Conservation (phyloP, 805 yeast genomes). For the Kodamaea hsintzibuensis region DNA sequence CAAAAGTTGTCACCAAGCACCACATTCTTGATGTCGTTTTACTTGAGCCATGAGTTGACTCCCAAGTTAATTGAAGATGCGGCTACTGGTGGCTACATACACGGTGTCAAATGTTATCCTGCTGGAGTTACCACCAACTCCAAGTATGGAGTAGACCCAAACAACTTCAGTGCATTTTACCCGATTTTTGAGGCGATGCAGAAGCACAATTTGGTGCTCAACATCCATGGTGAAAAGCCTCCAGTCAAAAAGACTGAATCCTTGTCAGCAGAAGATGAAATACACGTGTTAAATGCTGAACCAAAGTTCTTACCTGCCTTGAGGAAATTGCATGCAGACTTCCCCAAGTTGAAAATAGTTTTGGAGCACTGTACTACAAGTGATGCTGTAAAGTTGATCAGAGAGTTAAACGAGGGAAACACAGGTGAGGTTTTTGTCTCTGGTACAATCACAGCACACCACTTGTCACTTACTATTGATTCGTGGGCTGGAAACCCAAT, state of each 20-base stretch:
- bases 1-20: slow-evolving; percentile 74
- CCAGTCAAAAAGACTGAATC: slow-evolving; percentile 48
- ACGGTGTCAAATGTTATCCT: slow-evolving; percentile 96
- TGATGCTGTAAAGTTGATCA: slow-evolving; percentile 80
- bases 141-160: slow-evolving; percentile 86
- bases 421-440: slow-evolving; percentile 57
- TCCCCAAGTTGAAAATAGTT: slow-evolving; percentile 83
- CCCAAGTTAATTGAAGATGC: slow-evolving; percentile 86
- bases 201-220: slow-evolving; percentile 71
- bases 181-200: slow-evolving; percentile 91
- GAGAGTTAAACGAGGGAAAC: slow-evolving; percentile 53
- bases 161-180: slow-evolving; percentile 84
- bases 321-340: slow-evolving; percentile 70
- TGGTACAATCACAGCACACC: slow-evolving; percentile 96
- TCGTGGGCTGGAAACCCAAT: slow-evolving; percentile 96
- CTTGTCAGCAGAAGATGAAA: slow-evolving; percentile 49
- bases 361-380: slow-evolving; percentile 94
- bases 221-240: slow-evolving; percentile 96
- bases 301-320: slow-evolving; percentile 89
- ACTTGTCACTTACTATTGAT: slow-evolving; percentile 82
- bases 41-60: slow-evolving; percentile 73
- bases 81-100: slow-evolving; percentile 62
- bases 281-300: slow-evolving; percentile 93
- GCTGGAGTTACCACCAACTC: slow-evolving; percentile 99
- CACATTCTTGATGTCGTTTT: slow-evolving; percentile 88